Evolutionary conservation across 805 yeast species (phyloP).

Genomic region (Yarrowia osloensis): DNA sequence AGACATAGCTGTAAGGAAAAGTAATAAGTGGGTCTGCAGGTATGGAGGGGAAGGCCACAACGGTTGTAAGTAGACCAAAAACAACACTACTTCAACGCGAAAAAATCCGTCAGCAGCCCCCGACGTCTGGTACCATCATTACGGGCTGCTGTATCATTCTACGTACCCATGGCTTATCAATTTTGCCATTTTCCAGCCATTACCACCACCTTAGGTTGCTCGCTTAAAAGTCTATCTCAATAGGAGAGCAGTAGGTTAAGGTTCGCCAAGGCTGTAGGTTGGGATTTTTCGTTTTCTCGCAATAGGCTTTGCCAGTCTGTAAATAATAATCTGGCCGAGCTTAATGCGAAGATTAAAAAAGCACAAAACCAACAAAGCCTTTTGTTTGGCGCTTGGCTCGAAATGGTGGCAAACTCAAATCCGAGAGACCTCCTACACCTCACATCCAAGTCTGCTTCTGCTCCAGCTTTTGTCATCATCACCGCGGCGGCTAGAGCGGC

Average conservation of each 20-base stretch:
- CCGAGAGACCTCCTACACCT: slow-evolving; percentile 15
- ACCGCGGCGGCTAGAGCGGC: slow-evolving; percentile 28
- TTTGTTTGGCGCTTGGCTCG: slow-evolving; percentile 28
- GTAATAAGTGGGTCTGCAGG: too few species aligned
- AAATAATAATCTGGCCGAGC: slow-evolving; percentile 23
- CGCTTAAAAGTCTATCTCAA: slow-evolving; percentile 23
- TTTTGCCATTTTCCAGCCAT: not conserved
- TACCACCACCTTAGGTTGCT: slow-evolving; percentile 10
- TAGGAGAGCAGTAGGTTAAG: slow-evolving; percentile 4
- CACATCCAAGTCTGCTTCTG: slow-evolving; percentile 11
- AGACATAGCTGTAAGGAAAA: too few species aligned
- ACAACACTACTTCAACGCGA: too few species aligned
- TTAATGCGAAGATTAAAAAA: slow-evolving; percentile 12
- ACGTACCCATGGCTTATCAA: too few species aligned
- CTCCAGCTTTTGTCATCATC: slow-evolving; percentile 26
- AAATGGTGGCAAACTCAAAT: slow-evolving; percentile 11
- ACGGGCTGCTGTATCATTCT: too few species aligned
- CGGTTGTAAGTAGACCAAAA: too few species aligned
- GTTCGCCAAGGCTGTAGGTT: slow-evolving; percentile 9
- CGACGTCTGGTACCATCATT: too few species aligned
- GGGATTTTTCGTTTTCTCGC: not conserved
- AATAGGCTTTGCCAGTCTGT: not conserved
- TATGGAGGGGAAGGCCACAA: too few species aligned
- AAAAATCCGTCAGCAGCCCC: too few species aligned
- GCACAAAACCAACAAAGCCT: slow-evolving; percentile 10